Conservation (phyloP, 495 filamentous ascomycete species). For the Schizothecium vesticola region DNA sequence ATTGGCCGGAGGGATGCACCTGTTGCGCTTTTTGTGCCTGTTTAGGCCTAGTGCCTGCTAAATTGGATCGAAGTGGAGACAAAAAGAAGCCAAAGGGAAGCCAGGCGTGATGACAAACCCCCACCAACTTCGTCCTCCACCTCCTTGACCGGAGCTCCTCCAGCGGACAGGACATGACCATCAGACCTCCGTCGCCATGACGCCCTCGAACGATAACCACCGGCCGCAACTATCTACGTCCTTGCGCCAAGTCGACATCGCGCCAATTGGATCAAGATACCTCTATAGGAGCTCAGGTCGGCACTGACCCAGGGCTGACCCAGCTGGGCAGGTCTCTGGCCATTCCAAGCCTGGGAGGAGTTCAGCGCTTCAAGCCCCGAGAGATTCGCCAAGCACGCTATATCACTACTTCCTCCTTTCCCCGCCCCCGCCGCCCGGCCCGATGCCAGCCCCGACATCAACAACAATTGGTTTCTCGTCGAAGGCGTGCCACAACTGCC, state of each 20-base stretch:
- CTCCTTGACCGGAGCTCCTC: neutral
- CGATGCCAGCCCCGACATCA: slow-evolving; percentile 3
- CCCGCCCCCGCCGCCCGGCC: neutral
- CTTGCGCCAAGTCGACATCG: neutral
- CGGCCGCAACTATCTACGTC: neutral
- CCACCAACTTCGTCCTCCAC: neutral
- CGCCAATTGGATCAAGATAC: neutral
- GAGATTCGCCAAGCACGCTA: neutral
- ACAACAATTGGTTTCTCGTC: neutral
- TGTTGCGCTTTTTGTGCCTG: neutral
- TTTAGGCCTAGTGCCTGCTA: neutral
- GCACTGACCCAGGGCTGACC: neutral
- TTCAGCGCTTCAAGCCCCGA: neutral
- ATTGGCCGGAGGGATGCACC: neutral
- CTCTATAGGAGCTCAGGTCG: too few relatives aligned
- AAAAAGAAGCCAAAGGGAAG: neutral
- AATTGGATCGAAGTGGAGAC: neutral
- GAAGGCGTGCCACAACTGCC: slow-evolving; percentile 35
- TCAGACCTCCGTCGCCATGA: neutral
- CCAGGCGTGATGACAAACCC: neutral
- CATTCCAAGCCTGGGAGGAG: neutral
- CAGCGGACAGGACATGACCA: neutral
- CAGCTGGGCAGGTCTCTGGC: neutral
- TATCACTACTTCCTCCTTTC: neutral
- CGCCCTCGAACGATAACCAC: neutral